These are phyloP conservation scores for Podochytrium sp. DNA, from an alignment of 192 early-diverging fungal genomes.

Conservation along the genomic window DNA sequence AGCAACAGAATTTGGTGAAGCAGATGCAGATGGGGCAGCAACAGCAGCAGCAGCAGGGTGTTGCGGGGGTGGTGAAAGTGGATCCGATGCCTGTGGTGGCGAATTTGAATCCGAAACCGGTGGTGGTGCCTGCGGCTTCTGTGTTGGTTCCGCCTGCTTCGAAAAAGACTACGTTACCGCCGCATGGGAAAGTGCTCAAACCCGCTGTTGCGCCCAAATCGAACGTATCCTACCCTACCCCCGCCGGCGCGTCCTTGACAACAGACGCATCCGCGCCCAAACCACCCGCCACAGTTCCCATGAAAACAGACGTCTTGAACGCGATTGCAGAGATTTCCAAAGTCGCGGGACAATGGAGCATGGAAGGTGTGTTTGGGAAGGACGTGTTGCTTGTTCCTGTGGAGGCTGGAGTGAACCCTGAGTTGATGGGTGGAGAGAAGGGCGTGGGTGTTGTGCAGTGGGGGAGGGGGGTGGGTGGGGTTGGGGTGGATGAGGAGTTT, in stretches of 20 bases:
- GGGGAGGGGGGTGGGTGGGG: slow-evolving; percentile 1
- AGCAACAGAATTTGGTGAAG: no score
- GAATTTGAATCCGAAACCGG: no score
- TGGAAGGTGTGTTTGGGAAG: background rate
- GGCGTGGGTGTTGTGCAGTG: no score
- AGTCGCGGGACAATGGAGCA: no score
- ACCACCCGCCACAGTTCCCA: background rate
- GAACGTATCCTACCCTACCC: no score
- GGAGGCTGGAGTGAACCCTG: background rate
- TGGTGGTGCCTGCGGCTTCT: no score
- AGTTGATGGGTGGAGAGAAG: background rate
- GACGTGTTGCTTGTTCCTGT: background rate
- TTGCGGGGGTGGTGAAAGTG: background rate
- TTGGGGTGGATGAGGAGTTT: background rate
- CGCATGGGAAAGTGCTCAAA: no score
- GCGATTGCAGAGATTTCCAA: background rate
- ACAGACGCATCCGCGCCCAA: no score
- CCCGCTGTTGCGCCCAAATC: no score
- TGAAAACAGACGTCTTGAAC: background rate
- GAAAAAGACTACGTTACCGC: no score
- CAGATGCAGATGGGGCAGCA: background rate
- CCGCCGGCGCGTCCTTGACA: no score
- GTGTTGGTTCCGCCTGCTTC: no score
- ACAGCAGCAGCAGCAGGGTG: background rate
- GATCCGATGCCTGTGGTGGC: background rate